A percentile compares a stretch with the other conserved stretches of the same genome.
Evolutionary conservation across 1,139 yeast species (phyloP).

Genomic region (Pichia sp.): DNA sequence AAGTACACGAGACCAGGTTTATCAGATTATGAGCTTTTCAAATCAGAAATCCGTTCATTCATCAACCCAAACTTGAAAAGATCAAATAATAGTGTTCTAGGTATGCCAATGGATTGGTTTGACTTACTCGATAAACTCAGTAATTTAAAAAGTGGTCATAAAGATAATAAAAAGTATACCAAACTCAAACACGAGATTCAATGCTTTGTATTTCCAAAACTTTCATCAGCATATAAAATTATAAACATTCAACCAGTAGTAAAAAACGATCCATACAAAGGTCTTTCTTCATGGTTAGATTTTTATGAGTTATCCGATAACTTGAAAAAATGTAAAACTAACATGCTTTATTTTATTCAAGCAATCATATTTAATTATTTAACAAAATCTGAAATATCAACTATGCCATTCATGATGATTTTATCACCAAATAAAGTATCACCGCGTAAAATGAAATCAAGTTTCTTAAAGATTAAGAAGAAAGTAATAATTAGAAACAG

Average conservation of each 20-base stretch:
- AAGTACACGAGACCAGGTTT: not conserved
- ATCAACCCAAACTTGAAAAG: conserved; percentile 4
- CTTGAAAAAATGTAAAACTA: not conserved
- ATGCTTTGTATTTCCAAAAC: conserved; percentile 5
- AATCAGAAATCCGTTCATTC: conserved; percentile 2
- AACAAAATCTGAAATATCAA: not conserved
- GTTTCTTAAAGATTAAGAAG: not conserved
- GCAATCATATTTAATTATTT: conserved; percentile 2
- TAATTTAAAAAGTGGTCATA: not conserved
- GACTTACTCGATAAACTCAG: not conserved
- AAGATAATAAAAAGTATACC: not conserved
- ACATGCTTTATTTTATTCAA: conserved; percentile 2
- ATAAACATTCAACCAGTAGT: not conserved
- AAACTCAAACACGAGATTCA: not conserved
- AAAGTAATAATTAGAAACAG: not conserved
- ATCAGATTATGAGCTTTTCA: not conserved
- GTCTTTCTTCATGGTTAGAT: conserved; percentile 4
- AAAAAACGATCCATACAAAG: not conserved
- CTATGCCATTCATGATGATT: conserved; percentile 7
- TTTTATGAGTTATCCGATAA: conserved; percentile 2
- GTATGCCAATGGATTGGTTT: conserved; percentile 10
- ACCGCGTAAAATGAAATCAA: not conserved
- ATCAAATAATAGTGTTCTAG: not conserved
- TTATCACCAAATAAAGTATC: not conserved
- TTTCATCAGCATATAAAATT: not conserved